Percentiles rank a stretch among this genome's conserved stretches.
Evolutionary conservation across 352 stramenopile genomes (phyloP).

Genomic region (Phytophthora brassicae): DNA sequence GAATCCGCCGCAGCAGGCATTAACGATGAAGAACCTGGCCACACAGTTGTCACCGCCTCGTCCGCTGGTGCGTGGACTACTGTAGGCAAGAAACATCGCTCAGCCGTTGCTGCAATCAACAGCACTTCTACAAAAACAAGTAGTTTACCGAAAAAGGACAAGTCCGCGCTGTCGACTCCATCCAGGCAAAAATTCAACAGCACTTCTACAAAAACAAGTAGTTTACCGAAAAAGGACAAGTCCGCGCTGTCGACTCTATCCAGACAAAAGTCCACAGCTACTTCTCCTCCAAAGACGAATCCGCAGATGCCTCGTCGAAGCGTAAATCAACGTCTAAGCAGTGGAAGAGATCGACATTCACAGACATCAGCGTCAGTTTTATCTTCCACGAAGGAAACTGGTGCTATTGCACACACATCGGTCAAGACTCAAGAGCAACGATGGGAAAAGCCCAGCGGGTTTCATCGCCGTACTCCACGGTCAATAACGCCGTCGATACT

Average conservation of each 20-base stretch:
- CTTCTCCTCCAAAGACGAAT: conserved; percentile 7
- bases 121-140: conserved; percentile 4
- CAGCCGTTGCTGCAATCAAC: conserved; percentile 13
- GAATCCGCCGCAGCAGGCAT: background rate
- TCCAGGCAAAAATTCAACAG: conserved; percentile 14
- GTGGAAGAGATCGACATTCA: conserved; percentile 6
- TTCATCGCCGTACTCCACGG: conserved; percentile 11
- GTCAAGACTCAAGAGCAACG: conserved; percentile 12
- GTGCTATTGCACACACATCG: conserved; percentile 3
- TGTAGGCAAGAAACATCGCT: conserved; percentile 68
- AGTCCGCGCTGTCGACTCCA: background rate
- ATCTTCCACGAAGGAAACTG: conserved; percentile 4
- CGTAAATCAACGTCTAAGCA: conserved; percentile 8
- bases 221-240: conserved; percentile 13
- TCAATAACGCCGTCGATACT: conserved; percentile 19
- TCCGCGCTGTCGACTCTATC: background rate
- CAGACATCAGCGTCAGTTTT: background rate
- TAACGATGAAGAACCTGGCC: background rate
- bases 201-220: conserved; percentile 2
- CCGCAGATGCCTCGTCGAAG: conserved; percentile 19
- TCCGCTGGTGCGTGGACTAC: conserved; percentile 65
- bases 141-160: conserved; percentile 13
- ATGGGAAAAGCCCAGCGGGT: conserved; percentile 19
- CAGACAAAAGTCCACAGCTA: conserved; percentile 9
- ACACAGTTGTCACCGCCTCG: background rate